phyloP scores from a whole-genome alignment of 768 basidiomycete species.

The Galerina sulciceps region DNA sequence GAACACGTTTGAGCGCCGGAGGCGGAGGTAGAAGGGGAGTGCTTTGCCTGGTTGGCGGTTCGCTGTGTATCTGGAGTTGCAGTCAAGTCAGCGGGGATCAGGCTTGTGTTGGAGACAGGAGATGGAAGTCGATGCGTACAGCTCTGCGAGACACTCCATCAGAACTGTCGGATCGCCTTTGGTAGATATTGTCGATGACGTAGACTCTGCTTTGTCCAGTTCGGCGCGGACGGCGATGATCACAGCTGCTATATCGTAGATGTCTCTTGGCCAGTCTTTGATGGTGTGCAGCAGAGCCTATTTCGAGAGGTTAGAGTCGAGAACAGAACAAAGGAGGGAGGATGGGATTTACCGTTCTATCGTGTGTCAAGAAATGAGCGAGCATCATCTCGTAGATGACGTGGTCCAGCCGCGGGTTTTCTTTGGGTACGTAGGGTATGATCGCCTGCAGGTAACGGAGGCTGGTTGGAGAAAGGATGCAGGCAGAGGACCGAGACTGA shows the following conservation, averaged over 20 bases:
- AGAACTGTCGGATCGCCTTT: conserved; percentile 61
- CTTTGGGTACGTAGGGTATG: conserved; percentile 88
- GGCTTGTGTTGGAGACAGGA: not conserved
- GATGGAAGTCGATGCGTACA: conserved; percentile 50
- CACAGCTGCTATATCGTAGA: conserved; percentile 88
- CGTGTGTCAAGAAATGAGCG: conserved; percentile 80
- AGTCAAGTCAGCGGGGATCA: not conserved
- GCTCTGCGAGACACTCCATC: conserved; percentile 94
- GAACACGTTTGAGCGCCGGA: conserved; percentile 89
- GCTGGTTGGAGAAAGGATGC: not conserved
- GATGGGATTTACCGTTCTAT: conserved; percentile 58
- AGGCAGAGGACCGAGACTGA: not conserved
- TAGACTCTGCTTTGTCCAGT: conserved; percentile 64
- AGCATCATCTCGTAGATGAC: conserved; percentile 96
- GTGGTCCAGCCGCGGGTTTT: conserved; percentile 77
- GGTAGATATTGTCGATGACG: conserved; percentile 46
- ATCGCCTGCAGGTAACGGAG: conserved; percentile 58
- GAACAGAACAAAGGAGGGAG: not conserved
- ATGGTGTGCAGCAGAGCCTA: conserved; percentile 81
- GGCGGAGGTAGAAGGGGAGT: conserved; percentile 84
- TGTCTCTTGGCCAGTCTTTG: conserved; percentile 86
- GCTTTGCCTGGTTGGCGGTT: conserved; percentile 96
- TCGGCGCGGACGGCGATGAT: conserved; percentile 88
- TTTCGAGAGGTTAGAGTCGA: not conserved
- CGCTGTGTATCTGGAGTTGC: conserved; percentile 64